Evolutionary conservation across 306 rosid species (phyloP).

Genomic region (Gastrolobium bilobum): DNA sequence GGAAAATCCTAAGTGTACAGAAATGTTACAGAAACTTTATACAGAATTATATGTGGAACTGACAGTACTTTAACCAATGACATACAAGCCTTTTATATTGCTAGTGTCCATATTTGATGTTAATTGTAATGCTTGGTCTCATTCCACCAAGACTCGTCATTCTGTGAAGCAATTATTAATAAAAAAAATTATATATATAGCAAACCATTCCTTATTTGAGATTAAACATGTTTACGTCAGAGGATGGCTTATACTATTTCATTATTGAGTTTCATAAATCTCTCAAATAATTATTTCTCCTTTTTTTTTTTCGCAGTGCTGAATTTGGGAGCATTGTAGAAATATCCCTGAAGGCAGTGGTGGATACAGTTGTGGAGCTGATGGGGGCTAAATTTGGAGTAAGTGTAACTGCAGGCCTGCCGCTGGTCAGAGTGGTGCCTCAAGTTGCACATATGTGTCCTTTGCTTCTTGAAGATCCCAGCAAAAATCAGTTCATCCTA

Average conservation of each 20-base stretch:
- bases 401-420: conserved; percentile 64
- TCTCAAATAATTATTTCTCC: conserved; percentile 13
- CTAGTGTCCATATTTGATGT: not conserved
- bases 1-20: conserved; percentile 1
- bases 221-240: not conserved
- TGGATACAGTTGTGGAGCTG: conserved; percentile 63
- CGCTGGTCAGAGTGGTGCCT: conserved; percentile 80
- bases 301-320: conserved; percentile 59
- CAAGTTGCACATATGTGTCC: conserved; percentile 84
- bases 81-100: not conserved
- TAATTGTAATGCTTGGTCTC: not conserved
- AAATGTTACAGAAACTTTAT: not conserved
- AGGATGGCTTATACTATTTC: conserved; percentile 5
- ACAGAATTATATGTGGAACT: not conserved
- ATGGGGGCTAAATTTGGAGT: conserved; percentile 68
- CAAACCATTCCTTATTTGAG: not conserved
- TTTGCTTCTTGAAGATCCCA: conserved; percentile 73
- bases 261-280: conserved; percentile 33
- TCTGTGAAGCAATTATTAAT: conserved; percentile 5
- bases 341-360: conserved; percentile 69
- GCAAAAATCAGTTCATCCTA: conserved; percentile 76
- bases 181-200: not conserved
- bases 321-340: conserved; percentile 75
- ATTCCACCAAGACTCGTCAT: not conserved
- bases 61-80: not conserved